Percentiles rank a stretch among this genome's conserved stretches.
phyloP scores from a whole-genome alignment of 345 rosid species.

The Hibiscus tridactylites region DNA sequence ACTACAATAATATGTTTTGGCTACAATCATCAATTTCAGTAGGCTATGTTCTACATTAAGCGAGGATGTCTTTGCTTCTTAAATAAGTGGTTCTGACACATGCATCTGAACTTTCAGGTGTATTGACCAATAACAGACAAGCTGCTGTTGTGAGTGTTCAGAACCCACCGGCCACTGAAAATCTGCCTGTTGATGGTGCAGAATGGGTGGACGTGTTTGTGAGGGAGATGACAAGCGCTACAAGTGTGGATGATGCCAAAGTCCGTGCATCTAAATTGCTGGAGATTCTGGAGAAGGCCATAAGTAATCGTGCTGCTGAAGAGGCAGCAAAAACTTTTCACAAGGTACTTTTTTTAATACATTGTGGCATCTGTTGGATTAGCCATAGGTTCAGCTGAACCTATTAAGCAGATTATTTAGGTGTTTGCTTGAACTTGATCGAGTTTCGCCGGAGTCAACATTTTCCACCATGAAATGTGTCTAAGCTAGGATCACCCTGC shows the following conservation, averaged over 20 bases:
- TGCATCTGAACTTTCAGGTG: slow-evolving; percentile 12
- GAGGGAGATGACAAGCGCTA: slow-evolving; percentile 48
- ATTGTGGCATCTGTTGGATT: background rate
- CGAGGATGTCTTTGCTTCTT: background rate
- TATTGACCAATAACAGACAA: slow-evolving; percentile 14
- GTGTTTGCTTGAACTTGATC: background rate
- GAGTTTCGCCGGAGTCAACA: background rate
- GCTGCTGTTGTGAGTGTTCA: slow-evolving; percentile 15
- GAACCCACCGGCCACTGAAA: slow-evolving; percentile 13
- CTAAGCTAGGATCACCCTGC: background rate
- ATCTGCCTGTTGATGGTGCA: slow-evolving; percentile 43
- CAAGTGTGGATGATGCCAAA: slow-evolving; percentile 60
- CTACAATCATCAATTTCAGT: background rate
- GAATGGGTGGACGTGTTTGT: slow-evolving; percentile 82
- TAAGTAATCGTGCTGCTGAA: slow-evolving; percentile 37
- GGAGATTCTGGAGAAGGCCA: slow-evolving; percentile 60
- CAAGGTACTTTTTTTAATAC: slow-evolving; percentile 31
- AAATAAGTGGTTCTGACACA: background rate
- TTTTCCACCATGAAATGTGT: background rate
- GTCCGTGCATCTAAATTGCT: slow-evolving; percentile 55
- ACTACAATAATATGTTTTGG: background rate
- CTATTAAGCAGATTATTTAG: background rate
- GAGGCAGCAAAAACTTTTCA: slow-evolving; percentile 39
- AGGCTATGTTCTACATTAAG: background rate
- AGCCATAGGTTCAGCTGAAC: background rate